Conservation (phyloP, 106 monocot species). For the Dioscorea alata region DNA sequence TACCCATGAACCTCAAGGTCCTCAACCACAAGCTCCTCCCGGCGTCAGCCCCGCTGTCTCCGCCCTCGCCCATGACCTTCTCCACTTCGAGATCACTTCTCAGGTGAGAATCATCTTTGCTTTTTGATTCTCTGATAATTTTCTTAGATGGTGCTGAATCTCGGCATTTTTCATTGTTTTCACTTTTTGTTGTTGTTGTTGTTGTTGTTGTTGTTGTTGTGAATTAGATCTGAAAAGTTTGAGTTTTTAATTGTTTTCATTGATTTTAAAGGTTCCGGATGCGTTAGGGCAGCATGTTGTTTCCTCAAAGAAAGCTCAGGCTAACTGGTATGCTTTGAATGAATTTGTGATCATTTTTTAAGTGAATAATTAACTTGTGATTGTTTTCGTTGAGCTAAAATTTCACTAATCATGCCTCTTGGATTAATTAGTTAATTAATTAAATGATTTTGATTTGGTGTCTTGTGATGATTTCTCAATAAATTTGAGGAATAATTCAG, state of each 20-base stretch:
- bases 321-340: constrained; percentile 54
- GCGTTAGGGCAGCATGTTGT: constrained; percentile 61
- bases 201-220: too few relatives aligned
- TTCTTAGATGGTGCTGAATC: background rate
- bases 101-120: constrained; percentile 29
- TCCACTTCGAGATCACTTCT: constrained; percentile 66
- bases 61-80: constrained; percentile 70
- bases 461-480: too few relatives aligned
- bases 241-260: background rate
- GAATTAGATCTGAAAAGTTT: background rate
- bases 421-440: too few relatives aligned
- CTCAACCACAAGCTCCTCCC: constrained; percentile 27
- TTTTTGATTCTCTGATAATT: too few relatives aligned
- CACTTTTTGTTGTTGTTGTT: too few relatives aligned
- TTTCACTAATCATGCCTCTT: too few relatives aligned
- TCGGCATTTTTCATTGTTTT: too few relatives aligned
- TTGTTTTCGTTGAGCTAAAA: too few relatives aligned
- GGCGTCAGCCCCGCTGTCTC: constrained; percentile 66
- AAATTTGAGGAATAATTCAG: too few relatives aligned
- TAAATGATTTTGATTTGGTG: too few relatives aligned
- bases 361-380: too few relatives aligned
- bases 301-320: constrained; percentile 81
- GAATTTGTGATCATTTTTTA: too few relatives aligned
- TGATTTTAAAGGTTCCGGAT: constrained; percentile 60
- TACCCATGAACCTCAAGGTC: constrained; percentile 3